Evolutionary conservation across 306 rosid species (phyloP).

Genomic region (Malus sieversii): DNA sequence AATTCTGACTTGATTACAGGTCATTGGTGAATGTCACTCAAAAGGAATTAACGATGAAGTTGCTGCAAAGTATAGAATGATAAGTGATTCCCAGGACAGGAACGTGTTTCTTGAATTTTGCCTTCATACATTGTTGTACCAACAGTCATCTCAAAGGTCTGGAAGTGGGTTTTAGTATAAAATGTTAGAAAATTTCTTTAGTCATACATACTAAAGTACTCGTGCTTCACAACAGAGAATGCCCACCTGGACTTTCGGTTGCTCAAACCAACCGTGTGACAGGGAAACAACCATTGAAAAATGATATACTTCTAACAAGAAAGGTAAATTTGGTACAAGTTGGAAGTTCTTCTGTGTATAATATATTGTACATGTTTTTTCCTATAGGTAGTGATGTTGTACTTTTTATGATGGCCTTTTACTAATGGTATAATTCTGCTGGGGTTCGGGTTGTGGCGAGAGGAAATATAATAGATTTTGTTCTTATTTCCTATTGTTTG

Average conservation of each 20-base stretch:
- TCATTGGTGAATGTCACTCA: constrained; percentile 77
- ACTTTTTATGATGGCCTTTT: background rate
- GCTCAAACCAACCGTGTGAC: constrained; percentile 65
- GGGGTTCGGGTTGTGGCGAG: background rate
- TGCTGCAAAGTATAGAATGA: constrained; percentile 54
- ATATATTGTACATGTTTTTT: background rate
- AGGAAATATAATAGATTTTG: background rate
- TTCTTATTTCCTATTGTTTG: background rate
- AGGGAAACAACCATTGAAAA: constrained; percentile 61
- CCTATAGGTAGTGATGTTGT: constrained; percentile 1
- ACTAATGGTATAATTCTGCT: background rate
- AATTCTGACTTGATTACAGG: constrained; percentile 44
- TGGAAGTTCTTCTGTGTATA: constrained; percentile 2
- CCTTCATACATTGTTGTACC: constrained; percentile 80
- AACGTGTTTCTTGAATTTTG: constrained; percentile 73
- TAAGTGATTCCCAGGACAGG: constrained; percentile 48
- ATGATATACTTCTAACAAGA: constrained; percentile 46
- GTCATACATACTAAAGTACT: constrained; percentile 9
- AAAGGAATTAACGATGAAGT: constrained; percentile 49
- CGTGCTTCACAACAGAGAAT: constrained; percentile 46
- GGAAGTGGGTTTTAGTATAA: constrained; percentile 15
- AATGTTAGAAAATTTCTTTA: constrained; percentile 8
- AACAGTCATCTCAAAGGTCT: constrained; percentile 68
- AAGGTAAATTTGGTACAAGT: constrained; percentile 43
- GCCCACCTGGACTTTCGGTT: constrained; percentile 78